phyloP scores from a whole-genome alignment of 768 basidiomycete genomes.

The Amanita rubescens region DNA sequence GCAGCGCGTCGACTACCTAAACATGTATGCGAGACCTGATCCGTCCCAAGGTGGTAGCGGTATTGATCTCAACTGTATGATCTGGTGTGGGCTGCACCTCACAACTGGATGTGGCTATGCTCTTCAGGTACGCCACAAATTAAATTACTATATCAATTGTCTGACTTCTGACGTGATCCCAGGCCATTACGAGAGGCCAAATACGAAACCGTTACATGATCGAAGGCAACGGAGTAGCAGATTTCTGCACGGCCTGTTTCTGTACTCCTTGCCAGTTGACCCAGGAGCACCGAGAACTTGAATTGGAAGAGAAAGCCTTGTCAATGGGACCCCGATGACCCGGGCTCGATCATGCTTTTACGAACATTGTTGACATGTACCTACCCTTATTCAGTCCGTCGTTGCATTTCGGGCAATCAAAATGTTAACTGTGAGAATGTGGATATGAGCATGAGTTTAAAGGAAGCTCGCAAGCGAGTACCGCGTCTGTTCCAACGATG shows the following conservation, averaged over 20 bases:
- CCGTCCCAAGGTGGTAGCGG: constrained; percentile 27
- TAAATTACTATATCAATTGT: not conserved
- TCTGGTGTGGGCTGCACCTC: constrained; percentile 29
- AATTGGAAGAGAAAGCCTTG: constrained; percentile 31
- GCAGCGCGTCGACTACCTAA: constrained; percentile 32
- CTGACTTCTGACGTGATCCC: not conserved
- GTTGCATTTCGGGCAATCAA: too few relatives aligned
- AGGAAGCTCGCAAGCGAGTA: too few relatives aligned
- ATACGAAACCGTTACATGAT: constrained; percentile 41
- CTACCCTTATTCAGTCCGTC: too few relatives aligned
- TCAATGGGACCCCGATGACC: not conserved
- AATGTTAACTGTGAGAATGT: too few relatives aligned
- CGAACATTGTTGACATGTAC: too few relatives aligned
- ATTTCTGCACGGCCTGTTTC: constrained; percentile 31
- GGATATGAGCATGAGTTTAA: too few relatives aligned
- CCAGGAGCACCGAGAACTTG: constrained; percentile 34
- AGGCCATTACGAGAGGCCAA: constrained; percentile 21
- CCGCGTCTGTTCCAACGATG: too few relatives aligned
- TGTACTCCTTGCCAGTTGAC: constrained; percentile 35
- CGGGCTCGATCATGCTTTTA: too few relatives aligned
- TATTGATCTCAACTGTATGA: constrained; percentile 16
- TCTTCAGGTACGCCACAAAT: constrained; percentile 27
- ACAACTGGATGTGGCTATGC: constrained; percentile 23
- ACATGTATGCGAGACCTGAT: constrained; percentile 26
- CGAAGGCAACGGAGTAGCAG: constrained; percentile 32